phyloP scores from a whole-genome alignment of 305 asterid genomes.

The Plantago coronopus region DNA sequence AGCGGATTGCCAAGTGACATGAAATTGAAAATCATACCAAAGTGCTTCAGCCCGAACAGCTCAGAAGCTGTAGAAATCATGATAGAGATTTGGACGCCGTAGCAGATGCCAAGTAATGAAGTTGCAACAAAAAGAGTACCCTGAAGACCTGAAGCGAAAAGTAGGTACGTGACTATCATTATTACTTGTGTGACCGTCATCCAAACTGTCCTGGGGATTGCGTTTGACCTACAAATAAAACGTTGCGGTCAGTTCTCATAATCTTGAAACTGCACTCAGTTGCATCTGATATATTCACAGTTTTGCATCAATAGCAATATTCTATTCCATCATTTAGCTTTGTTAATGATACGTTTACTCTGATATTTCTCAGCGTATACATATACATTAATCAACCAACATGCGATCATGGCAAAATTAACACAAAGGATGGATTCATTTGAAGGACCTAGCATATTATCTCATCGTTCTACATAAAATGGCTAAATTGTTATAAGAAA shows the following conservation, averaged over 20 bases:
- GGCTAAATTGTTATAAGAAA: too few relatives aligned
- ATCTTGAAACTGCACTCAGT: too few relatives aligned
- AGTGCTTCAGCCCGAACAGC: conserved; percentile 62
- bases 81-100: conserved; percentile 55
- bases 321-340: too few relatives aligned
- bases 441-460: too few relatives aligned
- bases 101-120: conserved; percentile 62
- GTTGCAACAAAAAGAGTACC: conserved; percentile 52
- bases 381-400: too few relatives aligned
- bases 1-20: conserved; percentile 63
- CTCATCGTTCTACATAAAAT: too few relatives aligned
- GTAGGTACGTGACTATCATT: conserved; percentile 55
- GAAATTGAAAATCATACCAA: conserved; percentile 60
- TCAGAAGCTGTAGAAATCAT: conserved; percentile 72
- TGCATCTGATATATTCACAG: too few relatives aligned
- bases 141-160: conserved; percentile 46
- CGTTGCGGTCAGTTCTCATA: not conserved
- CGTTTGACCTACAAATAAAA: conserved; percentile 42
- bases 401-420: too few relatives aligned
- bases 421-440: too few relatives aligned
- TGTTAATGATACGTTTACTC: too few relatives aligned
- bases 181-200: conserved; percentile 50
- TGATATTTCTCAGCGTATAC: too few relatives aligned
- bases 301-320: too few relatives aligned
- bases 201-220: conserved; percentile 64